phyloP scores from a whole-genome alignment of 2,329 filamentous ascomycete genomes.

The Cladosporium sp. region DNA sequence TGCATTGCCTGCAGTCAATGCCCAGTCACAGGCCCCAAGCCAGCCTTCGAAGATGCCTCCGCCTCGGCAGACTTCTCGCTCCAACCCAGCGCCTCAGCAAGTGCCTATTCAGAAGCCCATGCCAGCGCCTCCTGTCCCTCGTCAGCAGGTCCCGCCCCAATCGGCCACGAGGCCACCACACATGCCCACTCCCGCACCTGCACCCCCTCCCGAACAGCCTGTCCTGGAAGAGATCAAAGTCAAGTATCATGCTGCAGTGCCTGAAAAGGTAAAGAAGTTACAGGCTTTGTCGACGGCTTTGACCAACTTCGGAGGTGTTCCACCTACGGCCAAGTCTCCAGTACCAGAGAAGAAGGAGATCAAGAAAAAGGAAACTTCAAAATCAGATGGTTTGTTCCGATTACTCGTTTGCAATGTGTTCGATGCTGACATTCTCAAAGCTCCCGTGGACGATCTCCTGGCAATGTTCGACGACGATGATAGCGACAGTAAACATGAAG shows the following conservation, averaged over 20 bases:
- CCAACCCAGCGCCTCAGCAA: neutral
- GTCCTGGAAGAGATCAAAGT: conserved; percentile 8
- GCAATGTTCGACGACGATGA: conserved; percentile 21
- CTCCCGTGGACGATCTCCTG: conserved; percentile 24
- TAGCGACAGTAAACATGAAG: conserved; percentile 12
- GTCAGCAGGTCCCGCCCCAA: neutral
- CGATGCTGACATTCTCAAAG: neutral
- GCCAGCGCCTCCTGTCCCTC: neutral
- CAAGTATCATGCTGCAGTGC: conserved; percentile 14
- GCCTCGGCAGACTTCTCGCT: neutral
- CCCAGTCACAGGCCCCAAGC: neutral
- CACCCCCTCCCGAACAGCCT: neutral
- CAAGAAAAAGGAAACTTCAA: neutral
- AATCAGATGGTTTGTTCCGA: neutral
- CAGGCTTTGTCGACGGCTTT: conserved; percentile 23
- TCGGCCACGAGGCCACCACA: neutral
- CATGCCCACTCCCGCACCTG: neutral
- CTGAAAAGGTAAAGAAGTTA: conserved; percentile 24
- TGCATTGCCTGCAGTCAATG: neutral
- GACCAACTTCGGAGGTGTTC: conserved; percentile 26
- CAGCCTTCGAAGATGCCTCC: neutral
- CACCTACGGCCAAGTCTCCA: conserved; percentile 3
- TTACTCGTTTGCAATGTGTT: too few species aligned
- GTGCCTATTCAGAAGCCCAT: neutral
- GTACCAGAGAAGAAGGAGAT: neutral